phyloP scores from a whole-genome alignment of 177 flowering plant species.

The Vitis hybrid region DNA sequence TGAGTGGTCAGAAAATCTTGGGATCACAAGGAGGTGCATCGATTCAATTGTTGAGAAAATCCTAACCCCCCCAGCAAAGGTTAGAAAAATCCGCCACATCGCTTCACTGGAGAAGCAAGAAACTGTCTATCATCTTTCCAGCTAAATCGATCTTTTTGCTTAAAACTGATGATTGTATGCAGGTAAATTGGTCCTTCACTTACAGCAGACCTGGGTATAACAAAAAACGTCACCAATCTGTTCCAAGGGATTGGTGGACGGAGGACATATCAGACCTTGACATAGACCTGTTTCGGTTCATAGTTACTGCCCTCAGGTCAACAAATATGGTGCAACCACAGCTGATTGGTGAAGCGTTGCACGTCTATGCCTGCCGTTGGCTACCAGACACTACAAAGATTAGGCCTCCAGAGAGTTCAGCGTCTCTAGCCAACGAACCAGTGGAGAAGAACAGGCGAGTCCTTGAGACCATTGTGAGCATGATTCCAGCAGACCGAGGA shows the following conservation, averaged over 20 bases:
- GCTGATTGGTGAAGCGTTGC: constrained; percentile 90
- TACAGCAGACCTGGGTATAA: constrained; percentile 79
- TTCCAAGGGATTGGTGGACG: constrained; percentile 97
- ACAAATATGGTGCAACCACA: constrained; percentile 53
- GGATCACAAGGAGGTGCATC: constrained; percentile 69
- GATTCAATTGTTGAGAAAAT: constrained; percentile 81
- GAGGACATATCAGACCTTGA: constrained; percentile 81
- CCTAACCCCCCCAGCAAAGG: constrained; percentile 71
- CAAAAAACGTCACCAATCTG: constrained; percentile 48
- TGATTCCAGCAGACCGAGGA: constrained; percentile 69
- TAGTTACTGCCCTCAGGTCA: constrained; percentile 50
- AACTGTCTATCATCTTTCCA: neutral
- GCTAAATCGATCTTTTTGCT: constrained; percentile 4
- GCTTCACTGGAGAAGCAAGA: neutral
- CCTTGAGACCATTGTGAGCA: constrained; percentile 60
- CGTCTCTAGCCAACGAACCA: constrained; percentile 28
- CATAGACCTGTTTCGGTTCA: constrained; percentile 61
- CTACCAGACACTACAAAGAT: constrained; percentile 44
- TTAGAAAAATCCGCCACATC: neutral
- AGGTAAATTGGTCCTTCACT: constrained; percentile 92
- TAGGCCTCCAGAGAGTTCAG: constrained; percentile 32
- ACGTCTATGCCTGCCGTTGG: constrained; percentile 81
- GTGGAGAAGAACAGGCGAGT: constrained; percentile 34
- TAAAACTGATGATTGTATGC: constrained; percentile 12
- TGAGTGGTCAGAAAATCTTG: constrained; percentile 77